These are phyloP conservation scores for Salvia hispanica DNA, from an alignment of 257 asterid species.

Conservation along the genomic window DNA sequence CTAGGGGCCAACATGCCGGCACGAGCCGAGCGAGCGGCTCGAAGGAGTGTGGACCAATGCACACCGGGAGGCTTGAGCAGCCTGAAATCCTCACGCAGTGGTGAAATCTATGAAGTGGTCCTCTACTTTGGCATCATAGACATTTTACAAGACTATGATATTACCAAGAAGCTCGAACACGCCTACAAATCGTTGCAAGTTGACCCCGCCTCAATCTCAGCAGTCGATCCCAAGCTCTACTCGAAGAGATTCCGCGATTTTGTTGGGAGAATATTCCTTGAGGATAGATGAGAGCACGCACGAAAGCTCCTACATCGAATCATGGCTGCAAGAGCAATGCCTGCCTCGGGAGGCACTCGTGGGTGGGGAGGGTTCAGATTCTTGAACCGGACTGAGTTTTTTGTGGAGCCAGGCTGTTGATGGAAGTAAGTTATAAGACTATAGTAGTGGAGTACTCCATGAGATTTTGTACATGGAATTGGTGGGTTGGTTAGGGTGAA, in stretches of 20 bases:
- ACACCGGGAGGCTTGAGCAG: conserved; percentile 51
- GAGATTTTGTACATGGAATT: conserved; percentile 46
- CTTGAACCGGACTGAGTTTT: conserved; percentile 32
- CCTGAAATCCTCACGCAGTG: conserved; percentile 47
- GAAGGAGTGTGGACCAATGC: conserved; percentile 81
- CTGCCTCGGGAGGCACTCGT: background rate
- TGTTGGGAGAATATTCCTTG: conserved; percentile 72
- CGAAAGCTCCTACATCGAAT: conserved; percentile 39
- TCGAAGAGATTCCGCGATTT: conserved; percentile 87
- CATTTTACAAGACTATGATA: conserved; percentile 88
- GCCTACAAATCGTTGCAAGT: conserved; percentile 92
- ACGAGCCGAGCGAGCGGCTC: conserved; percentile 71
- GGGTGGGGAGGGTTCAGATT: background rate
- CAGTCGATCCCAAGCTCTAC: conserved; percentile 90
- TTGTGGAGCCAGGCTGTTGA: conserved; percentile 39
- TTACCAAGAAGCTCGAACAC: conserved; percentile 91
- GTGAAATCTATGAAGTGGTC: conserved; percentile 74
- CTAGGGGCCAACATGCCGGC: conserved; percentile 99
- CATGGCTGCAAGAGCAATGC: conserved; percentile 14
- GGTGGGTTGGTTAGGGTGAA: conserved; percentile 24
- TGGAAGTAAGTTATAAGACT: conserved; percentile 36
- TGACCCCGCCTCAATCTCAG: conserved; percentile 85
- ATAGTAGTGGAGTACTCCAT: no score
- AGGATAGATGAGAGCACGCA: conserved; percentile 58
- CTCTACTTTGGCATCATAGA: conserved; percentile 93